Evolutionary conservation across 192 early-diverging fungal species (phyloP).

Genomic region (Dissophora ornata): DNA sequence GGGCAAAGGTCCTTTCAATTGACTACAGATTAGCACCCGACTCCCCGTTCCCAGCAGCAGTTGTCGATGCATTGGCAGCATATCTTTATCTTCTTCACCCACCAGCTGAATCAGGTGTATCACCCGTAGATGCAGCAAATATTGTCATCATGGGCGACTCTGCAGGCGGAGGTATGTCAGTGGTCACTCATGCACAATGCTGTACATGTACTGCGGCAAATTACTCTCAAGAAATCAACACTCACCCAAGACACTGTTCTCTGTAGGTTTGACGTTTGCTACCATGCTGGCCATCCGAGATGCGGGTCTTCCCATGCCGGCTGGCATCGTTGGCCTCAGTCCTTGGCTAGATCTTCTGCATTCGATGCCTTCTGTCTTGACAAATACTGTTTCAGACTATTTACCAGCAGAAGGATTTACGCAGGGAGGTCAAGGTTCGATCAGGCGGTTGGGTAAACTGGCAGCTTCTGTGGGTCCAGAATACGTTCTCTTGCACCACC

Average conservation of each 20-base stretch:
- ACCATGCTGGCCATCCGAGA: slow-evolving; percentile 68
- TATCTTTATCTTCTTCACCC: slow-evolving; percentile 74
- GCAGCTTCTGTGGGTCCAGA: slow-evolving; percentile 7
- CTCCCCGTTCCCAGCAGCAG: slow-evolving; percentile 80
- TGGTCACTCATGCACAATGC: too few relatives aligned
- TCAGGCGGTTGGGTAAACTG: slow-evolving; percentile 16
- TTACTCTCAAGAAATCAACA: too few relatives aligned
- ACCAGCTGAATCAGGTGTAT: slow-evolving; percentile 56
- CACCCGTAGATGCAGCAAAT: slow-evolving; percentile 60
- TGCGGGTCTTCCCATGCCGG: slow-evolving; percentile 65
- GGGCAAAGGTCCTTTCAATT: slow-evolving; percentile 62
- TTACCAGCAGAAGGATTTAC: slow-evolving; percentile 55
- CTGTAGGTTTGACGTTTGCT: slow-evolving; percentile 59
- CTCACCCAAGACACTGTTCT: too few relatives aligned
- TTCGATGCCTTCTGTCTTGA: slow-evolving; percentile 56
- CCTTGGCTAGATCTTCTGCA: slow-evolving; percentile 72
- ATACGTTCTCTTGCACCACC: slow-evolving; percentile 28
- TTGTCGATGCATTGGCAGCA: slow-evolving; percentile 83
- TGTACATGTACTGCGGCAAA: too few relatives aligned
- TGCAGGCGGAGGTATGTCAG: slow-evolving; percentile 69
- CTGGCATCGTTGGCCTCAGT: slow-evolving; percentile 63
- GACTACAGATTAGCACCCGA: slow-evolving; percentile 88
- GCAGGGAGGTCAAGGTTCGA: slow-evolving; percentile 22
- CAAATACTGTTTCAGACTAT: slow-evolving; percentile 52
- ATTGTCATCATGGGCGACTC: slow-evolving; percentile 77